These are phyloP conservation scores for Penicillium sp. DNA, from an alignment of 2,329 filamentous ascomycete species.

Conservation along the genomic window DNA sequence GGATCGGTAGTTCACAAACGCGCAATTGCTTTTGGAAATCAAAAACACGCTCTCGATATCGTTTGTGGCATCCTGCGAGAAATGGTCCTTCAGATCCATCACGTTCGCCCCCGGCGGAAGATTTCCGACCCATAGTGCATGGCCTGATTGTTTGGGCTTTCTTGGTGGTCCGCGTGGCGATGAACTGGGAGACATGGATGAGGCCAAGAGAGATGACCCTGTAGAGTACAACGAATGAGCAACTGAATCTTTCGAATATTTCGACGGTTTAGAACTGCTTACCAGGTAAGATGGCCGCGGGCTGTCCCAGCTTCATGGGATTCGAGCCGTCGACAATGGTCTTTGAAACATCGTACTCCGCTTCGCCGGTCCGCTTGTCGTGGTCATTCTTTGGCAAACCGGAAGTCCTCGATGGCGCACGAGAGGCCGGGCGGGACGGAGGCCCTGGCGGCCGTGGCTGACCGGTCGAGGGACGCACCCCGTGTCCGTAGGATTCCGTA, in stretches of 20 bases:
- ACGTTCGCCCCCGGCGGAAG: conserved; percentile 77
- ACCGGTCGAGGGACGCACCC: conserved; percentile 4
- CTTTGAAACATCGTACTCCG: conserved; percentile 32
- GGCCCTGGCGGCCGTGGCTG: conserved; percentile 6
- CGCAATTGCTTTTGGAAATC: conserved; percentile 95
- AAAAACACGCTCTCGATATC: conserved; percentile 85
- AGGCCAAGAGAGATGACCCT: background rate
- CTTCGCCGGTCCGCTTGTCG: conserved; percentile 10
- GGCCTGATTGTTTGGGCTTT: conserved; percentile 66
- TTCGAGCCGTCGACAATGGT: conserved; percentile 39
- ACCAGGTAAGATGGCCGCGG: conserved; percentile 20
- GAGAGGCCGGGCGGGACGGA: conserved; percentile 5
- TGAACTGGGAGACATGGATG: conserved; percentile 14
- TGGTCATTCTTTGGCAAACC: conserved; percentile 19
- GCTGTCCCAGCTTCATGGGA: conserved; percentile 21
- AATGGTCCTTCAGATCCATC: conserved; percentile 81
- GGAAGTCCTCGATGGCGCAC: background rate
- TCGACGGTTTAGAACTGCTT: conserved; percentile 10
- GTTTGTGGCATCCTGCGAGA: conserved; percentile 68
- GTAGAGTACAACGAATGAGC: background rate
- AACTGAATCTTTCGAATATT: background rate
- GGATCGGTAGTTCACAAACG: conserved; percentile 90
- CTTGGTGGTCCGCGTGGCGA: conserved; percentile 59
- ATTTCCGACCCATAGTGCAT: conserved; percentile 95
- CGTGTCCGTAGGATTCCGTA: conserved; percentile 17